These are phyloP conservation scores for Vararia minispora DNA, from an alignment of 768 basidiomycete species.

Conservation along the genomic window DNA sequence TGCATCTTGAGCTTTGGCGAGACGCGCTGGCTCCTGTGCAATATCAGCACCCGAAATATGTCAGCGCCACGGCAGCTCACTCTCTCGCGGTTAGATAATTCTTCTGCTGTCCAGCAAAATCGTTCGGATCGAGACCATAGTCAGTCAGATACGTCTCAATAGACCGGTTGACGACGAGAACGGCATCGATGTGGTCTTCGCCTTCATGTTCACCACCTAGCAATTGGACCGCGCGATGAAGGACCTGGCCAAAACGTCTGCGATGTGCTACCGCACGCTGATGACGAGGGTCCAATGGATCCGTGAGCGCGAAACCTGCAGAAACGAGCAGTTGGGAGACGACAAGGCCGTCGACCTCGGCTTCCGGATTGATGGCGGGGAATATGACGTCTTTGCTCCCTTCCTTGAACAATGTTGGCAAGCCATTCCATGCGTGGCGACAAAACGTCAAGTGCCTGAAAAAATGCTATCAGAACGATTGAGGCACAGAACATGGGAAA, in stretches of 20 bases:
- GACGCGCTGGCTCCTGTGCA: conserved; percentile 49
- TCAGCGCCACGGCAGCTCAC: conserved; percentile 25
- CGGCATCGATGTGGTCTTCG: conserved; percentile 83
- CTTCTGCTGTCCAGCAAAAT: conserved; percentile 57
- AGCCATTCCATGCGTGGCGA: conserved; percentile 69
- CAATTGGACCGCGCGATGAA: conserved; percentile 55
- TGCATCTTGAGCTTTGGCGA: conserved; percentile 68
- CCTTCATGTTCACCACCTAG: conserved; percentile 50
- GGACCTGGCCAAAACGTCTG: conserved; percentile 51
- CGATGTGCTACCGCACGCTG: conserved; percentile 49
- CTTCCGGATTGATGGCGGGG: conserved; percentile 45
- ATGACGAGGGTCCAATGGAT: conserved; percentile 67
- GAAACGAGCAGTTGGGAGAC: conserved; percentile 53
- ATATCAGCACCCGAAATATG: conserved; percentile 7
- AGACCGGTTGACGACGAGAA: conserved; percentile 58
- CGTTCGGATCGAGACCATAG: conserved; percentile 50
- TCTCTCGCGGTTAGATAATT: conserved; percentile 51
- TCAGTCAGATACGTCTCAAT: conserved; percentile 68
- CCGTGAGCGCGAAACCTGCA: conserved; percentile 64
- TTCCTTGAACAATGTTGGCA: conserved; percentile 59
- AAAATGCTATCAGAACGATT: background rate
- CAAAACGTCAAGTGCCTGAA: conserved; percentile 57
- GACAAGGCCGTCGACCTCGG: conserved; percentile 63
- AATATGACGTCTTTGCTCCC: conserved; percentile 45
- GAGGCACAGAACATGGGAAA: background rate